A percentile compares a stretch with the other conserved stretches of the same genome.
Evolutionary conservation across 2,329 filamentous ascomycete genomes (phyloP).

Genomic region (Beauveria sp.): DNA sequence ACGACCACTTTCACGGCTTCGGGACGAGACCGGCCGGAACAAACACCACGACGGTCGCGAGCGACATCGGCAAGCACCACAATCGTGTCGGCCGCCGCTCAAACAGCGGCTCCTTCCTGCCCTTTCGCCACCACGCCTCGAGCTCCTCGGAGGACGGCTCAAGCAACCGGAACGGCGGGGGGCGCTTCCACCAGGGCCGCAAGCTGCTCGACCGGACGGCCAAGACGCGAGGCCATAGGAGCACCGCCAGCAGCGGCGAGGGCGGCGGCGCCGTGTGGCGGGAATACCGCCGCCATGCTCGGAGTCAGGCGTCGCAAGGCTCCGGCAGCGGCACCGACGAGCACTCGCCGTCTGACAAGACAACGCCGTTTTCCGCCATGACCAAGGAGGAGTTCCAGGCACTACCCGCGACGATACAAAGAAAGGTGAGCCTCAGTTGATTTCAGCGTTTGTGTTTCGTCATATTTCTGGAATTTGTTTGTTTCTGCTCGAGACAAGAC

Average conservation of each 20-base stretch:
- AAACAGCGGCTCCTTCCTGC: conserved; percentile 4
- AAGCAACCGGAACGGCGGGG: background rate
- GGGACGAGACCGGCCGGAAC: background rate
- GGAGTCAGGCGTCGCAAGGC: conserved; percentile 1
- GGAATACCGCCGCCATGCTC: background rate
- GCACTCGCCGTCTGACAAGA: background rate
- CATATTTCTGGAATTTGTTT: background rate
- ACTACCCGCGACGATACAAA: conserved; percentile 15
- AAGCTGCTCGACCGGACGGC: conserved; percentile 9
- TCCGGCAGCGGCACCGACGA: conserved; percentile 7
- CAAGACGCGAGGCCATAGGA: background rate
- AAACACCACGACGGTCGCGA: conserved; percentile 2
- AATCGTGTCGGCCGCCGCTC: background rate
- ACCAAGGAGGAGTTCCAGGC: conserved; percentile 14
- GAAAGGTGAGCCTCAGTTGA: conserved; percentile 14
- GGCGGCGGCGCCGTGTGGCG: background rate
- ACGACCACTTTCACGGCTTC: background rate
- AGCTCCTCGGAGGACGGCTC: conserved; percentile 6
- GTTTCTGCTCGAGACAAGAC: background rate
- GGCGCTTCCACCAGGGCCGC: background rate
- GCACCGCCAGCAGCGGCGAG: background rate
- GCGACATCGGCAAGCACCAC: background rate
- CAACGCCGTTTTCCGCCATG: conserved; percentile 5
- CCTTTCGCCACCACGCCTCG: conserved; percentile 1
- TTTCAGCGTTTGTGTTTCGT: background rate